These are phyloP conservation scores for Tilletiaria anomala DNA, from an alignment of 1,284 basidiomycete genomes.

Conservation along the genomic window DNA sequence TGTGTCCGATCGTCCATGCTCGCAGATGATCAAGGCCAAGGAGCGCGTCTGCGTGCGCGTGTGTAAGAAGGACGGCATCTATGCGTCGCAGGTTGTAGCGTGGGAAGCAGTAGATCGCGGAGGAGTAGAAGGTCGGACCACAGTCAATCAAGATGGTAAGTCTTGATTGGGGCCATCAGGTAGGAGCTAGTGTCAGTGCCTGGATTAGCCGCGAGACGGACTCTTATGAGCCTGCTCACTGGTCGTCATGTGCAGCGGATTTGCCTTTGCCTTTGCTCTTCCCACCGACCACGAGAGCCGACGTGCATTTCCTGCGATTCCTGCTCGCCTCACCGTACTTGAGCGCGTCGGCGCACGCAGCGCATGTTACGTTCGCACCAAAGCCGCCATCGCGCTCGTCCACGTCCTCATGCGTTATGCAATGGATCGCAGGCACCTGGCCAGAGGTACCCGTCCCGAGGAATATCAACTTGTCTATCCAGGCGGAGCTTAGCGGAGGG, in stretches of 20 bases:
- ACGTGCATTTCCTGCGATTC: slow-evolving; percentile 27
- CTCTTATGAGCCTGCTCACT: no score
- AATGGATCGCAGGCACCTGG: slow-evolving; percentile 29
- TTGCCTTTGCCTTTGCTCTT: background rate
- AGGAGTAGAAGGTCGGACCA: slow-evolving; percentile 32
- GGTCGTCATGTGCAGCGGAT: no score
- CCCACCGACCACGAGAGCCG: slow-evolving; percentile 14
- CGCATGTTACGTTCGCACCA: slow-evolving; percentile 9
- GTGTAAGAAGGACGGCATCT: slow-evolving; percentile 29
- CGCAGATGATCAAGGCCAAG: slow-evolving; percentile 30
- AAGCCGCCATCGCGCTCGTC: slow-evolving; percentile 6
- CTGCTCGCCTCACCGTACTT: slow-evolving; percentile 13
- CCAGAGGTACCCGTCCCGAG: slow-evolving; percentile 33
- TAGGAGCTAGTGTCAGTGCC: slow-evolving; percentile 1
- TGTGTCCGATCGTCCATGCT: slow-evolving; percentile 31
- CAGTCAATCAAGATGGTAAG: slow-evolving; percentile 34
- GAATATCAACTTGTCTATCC: slow-evolving; percentile 24
- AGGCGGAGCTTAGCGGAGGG: slow-evolving; percentile 9
- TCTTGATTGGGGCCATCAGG: no score
- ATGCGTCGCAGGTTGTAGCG: slow-evolving; percentile 17
- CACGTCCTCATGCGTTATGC: slow-evolving; percentile 8
- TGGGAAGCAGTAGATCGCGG: slow-evolving; percentile 16
- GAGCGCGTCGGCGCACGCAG: slow-evolving; percentile 24
- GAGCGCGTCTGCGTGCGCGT: slow-evolving; percentile 34
- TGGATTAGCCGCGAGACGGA: no score